Percentiles rank a stretch among this genome's conserved stretches.
Conservation (phyloP, 495 filamentous ascomycete genomes). For the Staphylotrichum longicolle region DNA sequence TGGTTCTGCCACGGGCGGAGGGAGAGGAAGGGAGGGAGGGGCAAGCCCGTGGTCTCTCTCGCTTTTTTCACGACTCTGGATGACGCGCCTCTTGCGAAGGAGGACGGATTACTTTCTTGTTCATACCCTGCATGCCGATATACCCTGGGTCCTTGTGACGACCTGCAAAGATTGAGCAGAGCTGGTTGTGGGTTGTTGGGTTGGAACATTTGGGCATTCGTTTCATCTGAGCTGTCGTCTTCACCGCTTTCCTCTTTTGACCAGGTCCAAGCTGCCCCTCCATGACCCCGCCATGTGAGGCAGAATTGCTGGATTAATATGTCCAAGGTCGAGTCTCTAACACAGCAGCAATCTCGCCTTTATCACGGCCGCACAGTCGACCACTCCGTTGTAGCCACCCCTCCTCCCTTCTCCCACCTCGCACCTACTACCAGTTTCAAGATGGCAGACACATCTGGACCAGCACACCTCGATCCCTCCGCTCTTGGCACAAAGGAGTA, state of each 20-base stretch:
- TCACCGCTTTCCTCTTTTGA: constrained; percentile 27
- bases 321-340: not conserved
- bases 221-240: not conserved
- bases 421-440: not conserved
- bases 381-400: not conserved
- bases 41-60: not conserved
- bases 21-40: not conserved
- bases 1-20: not conserved
- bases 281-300: constrained; percentile 25
- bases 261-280: constrained; percentile 20
- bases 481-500: constrained; percentile 69
- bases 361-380: not conserved
- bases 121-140: constrained; percentile 16
- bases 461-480: constrained; percentile 58
- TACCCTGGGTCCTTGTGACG: constrained; percentile 13
- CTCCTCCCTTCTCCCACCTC: too few relatives aligned
- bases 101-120: constrained; percentile 9
- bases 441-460: constrained; percentile 19
- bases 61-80: constrained; percentile 14
- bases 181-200: constrained; percentile 7
- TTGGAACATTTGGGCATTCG: not conserved
- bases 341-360: not conserved
- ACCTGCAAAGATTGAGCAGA: not conserved
- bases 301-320: constrained; percentile 2
- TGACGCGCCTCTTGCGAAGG: not conserved